A percentile compares a stretch with the other conserved stretches of the same genome.
Conservation (phyloP, 352 stramenopile species). For the Globisporangium nunn region DNA sequence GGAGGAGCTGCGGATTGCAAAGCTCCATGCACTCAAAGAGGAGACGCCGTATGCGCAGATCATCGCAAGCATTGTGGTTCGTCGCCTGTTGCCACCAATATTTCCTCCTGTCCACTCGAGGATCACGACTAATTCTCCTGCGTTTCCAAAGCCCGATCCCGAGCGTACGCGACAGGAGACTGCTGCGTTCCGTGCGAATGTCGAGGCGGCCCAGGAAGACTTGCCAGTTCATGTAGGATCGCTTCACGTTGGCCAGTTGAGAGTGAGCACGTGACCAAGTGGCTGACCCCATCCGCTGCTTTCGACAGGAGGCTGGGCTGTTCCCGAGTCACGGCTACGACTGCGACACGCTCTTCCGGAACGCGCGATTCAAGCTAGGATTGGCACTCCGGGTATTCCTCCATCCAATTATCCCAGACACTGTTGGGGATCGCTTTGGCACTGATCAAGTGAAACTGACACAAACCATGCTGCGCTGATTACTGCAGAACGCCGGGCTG, state of each 20-base stretch:
- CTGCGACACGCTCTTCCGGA: slow-evolving; percentile 71
- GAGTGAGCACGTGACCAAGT: neutral
- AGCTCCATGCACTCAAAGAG: slow-evolving; percentile 56
- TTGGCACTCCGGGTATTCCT: slow-evolving; percentile 46
- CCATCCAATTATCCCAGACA: no score
- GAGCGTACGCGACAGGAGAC: slow-evolving; percentile 66
- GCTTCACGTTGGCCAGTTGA: neutral
- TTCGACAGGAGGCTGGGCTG: slow-evolving; percentile 47
- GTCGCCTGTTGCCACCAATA: neutral
- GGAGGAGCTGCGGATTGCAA: slow-evolving; percentile 30
- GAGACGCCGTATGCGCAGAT: slow-evolving; percentile 63
- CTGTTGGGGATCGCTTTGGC: neutral
- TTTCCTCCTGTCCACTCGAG: neutral
- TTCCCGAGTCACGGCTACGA: slow-evolving; percentile 74
- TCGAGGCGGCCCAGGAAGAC: slow-evolving; percentile 50
- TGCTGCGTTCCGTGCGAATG: slow-evolving; percentile 54
- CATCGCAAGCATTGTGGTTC: slow-evolving; percentile 47
- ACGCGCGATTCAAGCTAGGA: slow-evolving; percentile 74
- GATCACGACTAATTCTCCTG: neutral
- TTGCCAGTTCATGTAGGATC: slow-evolving; percentile 37
- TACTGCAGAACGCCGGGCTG: slow-evolving; percentile 46
- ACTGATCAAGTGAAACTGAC: neutral
- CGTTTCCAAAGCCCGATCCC: slow-evolving; percentile 35
- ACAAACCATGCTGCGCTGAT: neutral
- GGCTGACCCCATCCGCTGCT: neutral